phyloP scores from a whole-genome alignment of 2,329 filamentous ascomycete genomes.

The Onygenales sp. region DNA sequence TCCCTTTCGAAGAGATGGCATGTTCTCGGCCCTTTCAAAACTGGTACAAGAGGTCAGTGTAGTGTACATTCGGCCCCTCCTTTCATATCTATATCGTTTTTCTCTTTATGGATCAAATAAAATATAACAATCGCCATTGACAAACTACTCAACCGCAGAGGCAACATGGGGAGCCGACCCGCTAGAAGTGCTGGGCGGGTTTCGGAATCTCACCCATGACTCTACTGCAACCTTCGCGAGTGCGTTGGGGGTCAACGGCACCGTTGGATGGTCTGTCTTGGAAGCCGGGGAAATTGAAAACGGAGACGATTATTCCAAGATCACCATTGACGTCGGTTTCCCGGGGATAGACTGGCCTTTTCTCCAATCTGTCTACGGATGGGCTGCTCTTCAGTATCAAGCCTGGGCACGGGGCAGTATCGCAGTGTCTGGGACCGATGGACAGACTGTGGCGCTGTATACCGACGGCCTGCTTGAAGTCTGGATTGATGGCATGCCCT shows the following conservation, averaged over 20 bases:
- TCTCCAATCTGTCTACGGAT: constrained; percentile 47
- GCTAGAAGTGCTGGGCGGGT: constrained; percentile 44
- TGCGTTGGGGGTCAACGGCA: constrained; percentile 43
- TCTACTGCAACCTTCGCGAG: constrained; percentile 36
- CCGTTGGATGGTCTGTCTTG: constrained; percentile 38
- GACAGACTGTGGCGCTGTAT: constrained; percentile 31
- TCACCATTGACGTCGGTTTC: constrained; percentile 35
- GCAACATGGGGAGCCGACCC: constrained; percentile 51
- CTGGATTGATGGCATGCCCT: constrained; percentile 41
- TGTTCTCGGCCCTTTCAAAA: constrained; percentile 48
- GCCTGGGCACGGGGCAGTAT: constrained; percentile 46
- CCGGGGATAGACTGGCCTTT: constrained; percentile 45
- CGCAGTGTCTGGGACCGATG: constrained; percentile 23
- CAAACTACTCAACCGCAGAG: constrained; percentile 29
- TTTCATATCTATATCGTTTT: constrained; percentile 8
- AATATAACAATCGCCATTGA: neutral
- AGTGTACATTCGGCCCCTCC: constrained; percentile 11
- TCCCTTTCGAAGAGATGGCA: constrained; percentile 35
- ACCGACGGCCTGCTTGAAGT: constrained; percentile 43
- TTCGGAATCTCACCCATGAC: constrained; percentile 34
- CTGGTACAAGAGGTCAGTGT: constrained; percentile 47
- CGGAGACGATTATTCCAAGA: constrained; percentile 20
- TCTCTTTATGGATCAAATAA: neutral
- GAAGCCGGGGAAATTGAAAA: constrained; percentile 23
- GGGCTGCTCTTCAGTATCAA: constrained; percentile 50